phyloP scores from a whole-genome alignment of 2,329 filamentous ascomycete genomes.

The Clarireedia hainanense region DNA sequence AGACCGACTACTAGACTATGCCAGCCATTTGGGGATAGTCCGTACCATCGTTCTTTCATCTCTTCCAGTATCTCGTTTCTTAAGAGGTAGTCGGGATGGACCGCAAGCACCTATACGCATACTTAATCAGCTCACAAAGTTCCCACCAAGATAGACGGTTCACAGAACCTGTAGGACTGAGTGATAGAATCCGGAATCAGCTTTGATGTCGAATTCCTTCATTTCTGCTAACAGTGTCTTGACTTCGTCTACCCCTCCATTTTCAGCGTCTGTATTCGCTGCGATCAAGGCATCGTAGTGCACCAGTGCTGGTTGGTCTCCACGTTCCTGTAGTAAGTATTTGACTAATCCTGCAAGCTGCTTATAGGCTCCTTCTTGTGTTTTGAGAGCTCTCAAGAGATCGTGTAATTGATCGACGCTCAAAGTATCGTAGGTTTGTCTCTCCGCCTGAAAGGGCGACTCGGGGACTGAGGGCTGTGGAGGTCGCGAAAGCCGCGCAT shows the following conservation, averaged over 20 bases:
- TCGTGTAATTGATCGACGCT: constrained; percentile 36
- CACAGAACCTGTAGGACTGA: constrained; percentile 55
- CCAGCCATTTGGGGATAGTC: constrained; percentile 51
- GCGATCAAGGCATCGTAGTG: constrained; percentile 71
- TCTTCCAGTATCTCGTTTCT: constrained; percentile 63
- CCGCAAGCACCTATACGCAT: constrained; percentile 52
- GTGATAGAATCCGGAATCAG: constrained; percentile 62
- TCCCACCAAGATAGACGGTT: not conserved
- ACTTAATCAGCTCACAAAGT: not conserved
- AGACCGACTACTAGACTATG: constrained; percentile 65
- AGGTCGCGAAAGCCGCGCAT: not conserved
- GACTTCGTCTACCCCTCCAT: constrained; percentile 61
- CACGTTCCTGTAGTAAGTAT: constrained; percentile 49
- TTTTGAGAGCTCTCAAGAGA: constrained; percentile 36
- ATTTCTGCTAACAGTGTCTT: constrained; percentile 64
- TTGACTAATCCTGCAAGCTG: constrained; percentile 42
- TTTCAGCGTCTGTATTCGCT: constrained; percentile 54
- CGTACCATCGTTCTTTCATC: constrained; percentile 68
- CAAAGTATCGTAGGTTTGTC: too few relatives aligned
- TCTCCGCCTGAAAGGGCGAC: not conserved
- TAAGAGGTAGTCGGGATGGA: constrained; percentile 79
- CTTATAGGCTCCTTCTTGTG: constrained; percentile 32
- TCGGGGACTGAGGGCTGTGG: too few relatives aligned
- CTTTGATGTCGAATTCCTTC: constrained; percentile 49
- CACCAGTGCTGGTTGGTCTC: constrained; percentile 45